Evolutionary conservation across 2,329 filamentous ascomycete genomes (phyloP).

Genomic region (Penicillium hordei): DNA sequence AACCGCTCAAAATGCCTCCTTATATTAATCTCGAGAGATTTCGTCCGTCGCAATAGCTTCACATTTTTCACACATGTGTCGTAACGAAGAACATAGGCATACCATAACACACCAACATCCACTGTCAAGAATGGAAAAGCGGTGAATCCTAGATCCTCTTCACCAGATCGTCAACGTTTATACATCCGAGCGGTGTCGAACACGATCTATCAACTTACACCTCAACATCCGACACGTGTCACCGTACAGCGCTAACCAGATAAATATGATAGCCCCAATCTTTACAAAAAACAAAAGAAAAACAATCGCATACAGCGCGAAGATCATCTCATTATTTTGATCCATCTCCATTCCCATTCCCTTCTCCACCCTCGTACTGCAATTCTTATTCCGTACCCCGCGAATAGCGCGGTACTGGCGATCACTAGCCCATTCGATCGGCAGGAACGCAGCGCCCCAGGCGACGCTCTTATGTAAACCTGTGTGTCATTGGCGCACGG

Average conservation of each 20-base stretch:
- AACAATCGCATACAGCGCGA: background rate
- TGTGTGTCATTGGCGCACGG: background rate
- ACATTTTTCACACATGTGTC: no score
- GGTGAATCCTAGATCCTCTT: background rate
- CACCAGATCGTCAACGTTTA: background rate
- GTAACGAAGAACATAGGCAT: background rate
- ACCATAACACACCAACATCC: background rate
- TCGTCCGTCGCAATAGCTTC: no score
- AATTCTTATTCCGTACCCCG: background rate
- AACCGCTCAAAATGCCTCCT: no score
- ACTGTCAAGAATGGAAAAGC: background rate
- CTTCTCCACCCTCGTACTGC: background rate
- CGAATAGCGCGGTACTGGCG: background rate
- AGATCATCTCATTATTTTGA: background rate
- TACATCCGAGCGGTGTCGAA: background rate
- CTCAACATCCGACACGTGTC: conserved; percentile 1
- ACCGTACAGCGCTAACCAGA: background rate
- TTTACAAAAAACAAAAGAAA: background rate
- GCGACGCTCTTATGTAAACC: background rate
- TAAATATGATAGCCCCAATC: background rate
- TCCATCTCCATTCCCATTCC: background rate
- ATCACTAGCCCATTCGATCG: background rate
- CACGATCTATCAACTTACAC: conserved; percentile 6
- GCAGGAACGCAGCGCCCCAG: background rate
- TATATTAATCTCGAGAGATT: no score